Evolutionary conservation across 2,329 filamentous ascomycete genomes (phyloP).

Genomic region (Lachnellula arida): DNA sequence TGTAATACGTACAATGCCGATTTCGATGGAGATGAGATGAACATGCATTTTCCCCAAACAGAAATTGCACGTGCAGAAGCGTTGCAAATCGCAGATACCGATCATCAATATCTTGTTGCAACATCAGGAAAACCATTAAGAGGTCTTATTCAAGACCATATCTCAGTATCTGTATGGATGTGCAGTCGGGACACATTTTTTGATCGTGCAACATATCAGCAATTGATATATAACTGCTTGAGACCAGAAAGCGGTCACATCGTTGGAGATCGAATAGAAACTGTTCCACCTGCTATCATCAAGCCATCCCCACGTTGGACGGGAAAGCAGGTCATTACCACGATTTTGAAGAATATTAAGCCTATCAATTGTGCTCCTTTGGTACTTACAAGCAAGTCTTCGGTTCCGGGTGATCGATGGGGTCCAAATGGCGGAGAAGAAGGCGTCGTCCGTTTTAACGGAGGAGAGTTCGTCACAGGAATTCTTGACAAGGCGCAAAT

Average conservation of each 20-base stretch:
- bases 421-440: conserved; percentile 66
- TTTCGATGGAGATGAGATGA: conserved; percentile 99
- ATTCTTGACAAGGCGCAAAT: conserved; percentile 96
- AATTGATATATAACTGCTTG: conserved; percentile 86
- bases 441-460: conserved; percentile 72
- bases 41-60: conserved; percentile 99
- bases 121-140: conserved; percentile 90
- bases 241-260: conserved; percentile 89
- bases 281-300: conserved; percentile 74
- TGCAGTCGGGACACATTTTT: conserved; percentile 93
- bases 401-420: conserved; percentile 78
- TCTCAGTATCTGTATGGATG: conserved; percentile 87
- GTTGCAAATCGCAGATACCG: conserved; percentile 87
- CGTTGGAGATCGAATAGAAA: conserved; percentile 72
- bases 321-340: conserved; percentile 92
- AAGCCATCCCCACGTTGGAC: conserved; percentile 85
- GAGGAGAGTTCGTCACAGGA: conserved; percentile 82
- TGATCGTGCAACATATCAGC: conserved; percentile 80
- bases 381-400: conserved; percentile 73
- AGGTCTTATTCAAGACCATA: conserved; percentile 97
- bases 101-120: conserved; percentile 93
- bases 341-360: conserved; percentile 86
- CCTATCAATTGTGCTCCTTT: conserved; percentile 72
- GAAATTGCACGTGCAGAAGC: conserved; percentile 92
- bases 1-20: conserved; percentile 99